Percentiles rank a stretch among this genome's conserved stretches.
Conservation (phyloP, 106 monocot species). For the Acanthochlamys bracteata region DNA sequence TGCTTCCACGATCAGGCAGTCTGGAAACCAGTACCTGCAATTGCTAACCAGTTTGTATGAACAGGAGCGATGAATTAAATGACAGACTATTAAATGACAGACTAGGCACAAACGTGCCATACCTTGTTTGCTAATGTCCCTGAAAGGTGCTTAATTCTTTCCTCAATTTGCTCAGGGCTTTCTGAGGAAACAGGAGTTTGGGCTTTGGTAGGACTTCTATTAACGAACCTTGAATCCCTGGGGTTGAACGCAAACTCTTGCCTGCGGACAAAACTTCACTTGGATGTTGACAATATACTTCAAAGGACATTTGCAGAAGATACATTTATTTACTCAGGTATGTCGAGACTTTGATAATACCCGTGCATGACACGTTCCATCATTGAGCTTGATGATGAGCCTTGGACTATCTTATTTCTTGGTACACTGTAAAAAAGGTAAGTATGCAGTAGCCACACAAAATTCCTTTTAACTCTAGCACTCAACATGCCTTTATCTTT, state of each 20-base stretch:
- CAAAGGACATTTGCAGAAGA: no score
- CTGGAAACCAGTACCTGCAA: constrained; percentile 49
- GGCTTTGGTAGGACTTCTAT: constrained; percentile 7
- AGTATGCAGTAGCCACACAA: no score
- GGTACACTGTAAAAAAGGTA: constrained; percentile 20
- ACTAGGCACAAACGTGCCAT: not conserved
- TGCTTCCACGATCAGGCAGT: constrained; percentile 60
- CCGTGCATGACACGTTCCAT: constrained; percentile 17
- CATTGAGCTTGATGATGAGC: constrained; percentile 12
- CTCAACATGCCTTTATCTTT: no score
- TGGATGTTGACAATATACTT: no score
- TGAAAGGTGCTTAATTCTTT: constrained; percentile 54
- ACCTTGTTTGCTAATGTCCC: constrained; percentile 54
- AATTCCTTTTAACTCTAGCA: no score
- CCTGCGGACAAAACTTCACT: constrained; percentile 20
- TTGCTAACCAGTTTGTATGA: no score
- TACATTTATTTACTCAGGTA: no score
- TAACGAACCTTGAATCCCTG: constrained; percentile 27
- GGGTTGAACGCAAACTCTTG: constrained; percentile 53
- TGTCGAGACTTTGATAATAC: constrained; percentile 13
- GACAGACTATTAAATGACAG: no score
- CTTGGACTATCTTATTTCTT: constrained; percentile 15
- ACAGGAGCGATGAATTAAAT: no score
- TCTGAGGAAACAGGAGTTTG: constrained; percentile 10
- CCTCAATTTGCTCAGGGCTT: constrained; percentile 42